phyloP scores from a whole-genome alignment of 2,329 filamentous ascomycete species.

The Aciculosporium take region DNA sequence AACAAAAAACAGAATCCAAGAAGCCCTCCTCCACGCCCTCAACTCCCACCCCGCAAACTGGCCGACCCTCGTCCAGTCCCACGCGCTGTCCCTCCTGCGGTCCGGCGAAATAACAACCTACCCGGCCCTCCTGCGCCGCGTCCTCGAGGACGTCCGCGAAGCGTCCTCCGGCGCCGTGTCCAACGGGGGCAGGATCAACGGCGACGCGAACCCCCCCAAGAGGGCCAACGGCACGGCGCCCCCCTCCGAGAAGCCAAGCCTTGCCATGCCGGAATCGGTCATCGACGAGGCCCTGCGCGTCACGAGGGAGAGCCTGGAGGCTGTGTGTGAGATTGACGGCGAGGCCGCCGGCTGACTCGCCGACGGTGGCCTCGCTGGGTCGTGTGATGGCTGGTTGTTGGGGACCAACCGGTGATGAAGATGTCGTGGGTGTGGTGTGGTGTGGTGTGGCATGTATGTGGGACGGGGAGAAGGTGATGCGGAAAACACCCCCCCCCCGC shows the following conservation, averaged over 20 bases:
- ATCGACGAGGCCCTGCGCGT: conserved; percentile 47
- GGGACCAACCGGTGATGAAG: too few species aligned
- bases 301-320: conserved; percentile 43
- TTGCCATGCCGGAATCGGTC: conserved; percentile 45
- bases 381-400: neutral
- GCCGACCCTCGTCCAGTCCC: conserved; percentile 44
- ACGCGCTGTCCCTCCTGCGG: conserved; percentile 46
- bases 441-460: too few species aligned
- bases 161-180: conserved; percentile 22
- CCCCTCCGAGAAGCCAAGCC: conserved; percentile 17
- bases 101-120: conserved; percentile 45
- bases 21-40: conserved; percentile 46
- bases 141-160: conserved; percentile 47
- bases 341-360: conserved; percentile 9
- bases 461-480: too few species aligned
- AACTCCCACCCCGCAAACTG: conserved; percentile 46
- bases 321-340: conserved; percentile 27
- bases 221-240: conserved; percentile 14
- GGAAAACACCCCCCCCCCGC: too few species aligned
- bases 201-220: conserved; percentile 13
- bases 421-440: too few species aligned
- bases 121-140: conserved; percentile 43
- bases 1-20: conserved; percentile 40
- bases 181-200: conserved; percentile 23
- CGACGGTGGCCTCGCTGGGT: neutral